These are phyloP conservation scores for Aristolochia californica DNA, from an alignment of 164 flowering plant genomes.

Conservation along the genomic window DNA sequence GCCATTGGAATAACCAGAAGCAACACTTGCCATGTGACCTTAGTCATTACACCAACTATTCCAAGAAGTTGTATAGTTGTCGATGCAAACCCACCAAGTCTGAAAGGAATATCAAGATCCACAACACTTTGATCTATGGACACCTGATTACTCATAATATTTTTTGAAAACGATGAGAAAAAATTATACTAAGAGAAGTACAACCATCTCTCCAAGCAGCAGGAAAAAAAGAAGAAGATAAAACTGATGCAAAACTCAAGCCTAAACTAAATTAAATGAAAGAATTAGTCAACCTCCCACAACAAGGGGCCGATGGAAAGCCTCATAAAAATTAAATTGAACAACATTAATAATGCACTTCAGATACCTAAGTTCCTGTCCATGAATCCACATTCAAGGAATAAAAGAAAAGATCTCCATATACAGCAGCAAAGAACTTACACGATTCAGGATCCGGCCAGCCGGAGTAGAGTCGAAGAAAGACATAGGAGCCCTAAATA, in stretches of 20 bases:
- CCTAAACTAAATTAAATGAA: not conserved
- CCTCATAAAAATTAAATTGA: no score
- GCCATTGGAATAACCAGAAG: conserved; percentile 96
- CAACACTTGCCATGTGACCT: conserved; percentile 95
- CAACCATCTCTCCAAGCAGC: no score
- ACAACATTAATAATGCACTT: no score
- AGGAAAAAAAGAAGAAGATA: no score
- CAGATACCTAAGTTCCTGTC: no score
- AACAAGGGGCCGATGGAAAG: no score
- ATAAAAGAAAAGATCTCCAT: conserved; percentile 2
- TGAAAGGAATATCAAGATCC: conserved; percentile 97
- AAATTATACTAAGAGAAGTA: not conserved
- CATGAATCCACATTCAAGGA: not conserved
- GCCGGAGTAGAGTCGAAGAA: conserved; percentile 97
- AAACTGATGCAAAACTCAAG: conserved; percentile 2
- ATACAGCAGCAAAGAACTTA: conserved; percentile 32
- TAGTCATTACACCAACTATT: conserved; percentile 90
- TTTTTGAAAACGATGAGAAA: not conserved
- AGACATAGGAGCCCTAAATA: conserved; percentile 94
- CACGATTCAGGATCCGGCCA: conserved; percentile 93
- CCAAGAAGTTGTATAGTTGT: conserved; percentile 96
- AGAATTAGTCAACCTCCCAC: not conserved
- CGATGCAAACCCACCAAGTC: conserved; percentile 98
- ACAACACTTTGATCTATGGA: conserved; percentile 99
- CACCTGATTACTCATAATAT: conserved; percentile 43